phyloP scores from a whole-genome alignment of 202 grass and related monocot species.

The Carex arenaria region DNA sequence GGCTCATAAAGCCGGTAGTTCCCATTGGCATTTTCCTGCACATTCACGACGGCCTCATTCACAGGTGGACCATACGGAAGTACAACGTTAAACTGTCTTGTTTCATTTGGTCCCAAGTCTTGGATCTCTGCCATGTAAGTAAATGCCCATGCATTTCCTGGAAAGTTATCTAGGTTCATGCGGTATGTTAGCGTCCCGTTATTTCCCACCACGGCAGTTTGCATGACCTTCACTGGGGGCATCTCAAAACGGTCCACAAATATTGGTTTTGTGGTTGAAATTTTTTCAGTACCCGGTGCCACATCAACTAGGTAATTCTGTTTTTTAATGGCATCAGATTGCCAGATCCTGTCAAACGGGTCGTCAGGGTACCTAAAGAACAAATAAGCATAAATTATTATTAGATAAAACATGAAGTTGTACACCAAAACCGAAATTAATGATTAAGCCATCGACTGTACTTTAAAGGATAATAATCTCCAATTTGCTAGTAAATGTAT shows the following conservation, averaged over 20 bases:
- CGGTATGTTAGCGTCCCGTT: slow-evolving; percentile 11
- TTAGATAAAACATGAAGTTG: neutral
- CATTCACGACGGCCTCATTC: slow-evolving; percentile 16
- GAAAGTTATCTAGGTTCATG: slow-evolving; percentile 20
- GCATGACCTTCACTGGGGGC: slow-evolving; percentile 26
- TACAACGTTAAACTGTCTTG: neutral
- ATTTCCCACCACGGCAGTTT: slow-evolving; percentile 28
- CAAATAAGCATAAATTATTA: neutral
- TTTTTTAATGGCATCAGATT: slow-evolving; percentile 17
- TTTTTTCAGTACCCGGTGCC: slow-evolving; percentile 11
- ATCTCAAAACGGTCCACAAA: neutral
- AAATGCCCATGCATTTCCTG: slow-evolving; percentile 23
- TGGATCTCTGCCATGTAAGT: slow-evolving; percentile 30
- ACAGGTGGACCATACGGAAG: neutral
- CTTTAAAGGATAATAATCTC: too few species aligned
- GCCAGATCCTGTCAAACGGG: slow-evolving; percentile 30
- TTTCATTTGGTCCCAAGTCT: slow-evolving; percentile 26
- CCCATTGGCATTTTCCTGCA: slow-evolving; percentile 20
- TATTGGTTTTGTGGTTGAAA: slow-evolving; percentile 24
- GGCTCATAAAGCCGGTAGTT: slow-evolving; percentile 16
- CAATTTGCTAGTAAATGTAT: too few species aligned
- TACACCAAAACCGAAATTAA: neutral
- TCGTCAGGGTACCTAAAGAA: slow-evolving; percentile 28
- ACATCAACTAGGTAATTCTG: slow-evolving; percentile 17
- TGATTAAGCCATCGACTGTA: neutral